phyloP scores from a whole-genome alignment of 495 filamentous ascomycete species.

The Penicillium soppii region DNA sequence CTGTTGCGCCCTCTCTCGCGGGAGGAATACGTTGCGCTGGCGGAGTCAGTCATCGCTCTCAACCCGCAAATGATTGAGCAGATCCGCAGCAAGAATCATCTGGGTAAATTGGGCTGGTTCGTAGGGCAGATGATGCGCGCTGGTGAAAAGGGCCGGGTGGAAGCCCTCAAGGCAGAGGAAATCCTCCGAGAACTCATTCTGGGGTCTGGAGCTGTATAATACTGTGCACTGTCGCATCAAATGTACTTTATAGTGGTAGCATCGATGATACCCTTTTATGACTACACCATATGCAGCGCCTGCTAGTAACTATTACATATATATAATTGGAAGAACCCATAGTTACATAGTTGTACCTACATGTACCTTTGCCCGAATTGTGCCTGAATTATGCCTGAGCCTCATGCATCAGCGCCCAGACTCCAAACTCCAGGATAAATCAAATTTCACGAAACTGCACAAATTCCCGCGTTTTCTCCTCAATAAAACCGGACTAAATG shows the following conservation, averaged over 20 bases:
- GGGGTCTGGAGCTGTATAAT: conserved; percentile 14
- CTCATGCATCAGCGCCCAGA: too few species aligned
- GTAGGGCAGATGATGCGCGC: conserved; percentile 87
- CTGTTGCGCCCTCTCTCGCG: conserved; percentile 57
- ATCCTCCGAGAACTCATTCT: conserved; percentile 59
- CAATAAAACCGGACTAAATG: conserved; percentile 12
- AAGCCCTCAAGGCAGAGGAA: conserved; percentile 69
- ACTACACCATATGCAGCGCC: background rate
- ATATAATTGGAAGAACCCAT: too few species aligned
- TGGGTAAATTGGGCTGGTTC: conserved; percentile 81
- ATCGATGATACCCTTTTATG: conserved; percentile 20
- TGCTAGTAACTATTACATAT: too few species aligned
- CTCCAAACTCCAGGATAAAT: too few species aligned
- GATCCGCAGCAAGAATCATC: conserved; percentile 62
- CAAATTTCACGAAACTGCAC: conserved; percentile 13
- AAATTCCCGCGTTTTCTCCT: conserved; percentile 5
- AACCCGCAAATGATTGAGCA: conserved; percentile 64
- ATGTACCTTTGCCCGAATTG: too few species aligned
- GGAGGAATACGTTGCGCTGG: conserved; percentile 47
- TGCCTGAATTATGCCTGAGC: too few species aligned
- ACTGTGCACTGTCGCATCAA: conserved; percentile 5
- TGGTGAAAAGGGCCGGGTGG: conserved; percentile 73
- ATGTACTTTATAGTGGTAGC: conserved; percentile 12
- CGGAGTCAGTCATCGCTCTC: conserved; percentile 39
- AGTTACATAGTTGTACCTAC: too few species aligned